These are phyloP conservation scores for Gaertneriomyces sp. DNA, from an alignment of 192 early-diverging fungal species.

Conservation along the genomic window DNA sequence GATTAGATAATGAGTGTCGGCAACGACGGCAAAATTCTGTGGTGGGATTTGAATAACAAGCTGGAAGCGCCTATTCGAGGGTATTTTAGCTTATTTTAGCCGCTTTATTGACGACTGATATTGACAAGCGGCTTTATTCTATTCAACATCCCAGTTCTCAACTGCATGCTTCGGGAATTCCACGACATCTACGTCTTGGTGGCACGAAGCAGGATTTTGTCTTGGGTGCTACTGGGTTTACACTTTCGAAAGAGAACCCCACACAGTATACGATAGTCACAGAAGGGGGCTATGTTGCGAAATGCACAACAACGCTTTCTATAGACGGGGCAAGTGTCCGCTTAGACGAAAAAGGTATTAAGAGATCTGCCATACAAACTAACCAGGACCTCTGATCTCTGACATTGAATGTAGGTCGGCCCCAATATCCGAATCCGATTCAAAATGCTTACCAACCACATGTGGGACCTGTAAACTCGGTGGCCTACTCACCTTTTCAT, in stretches of 20 bases:
- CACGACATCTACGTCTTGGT: constrained; percentile 13
- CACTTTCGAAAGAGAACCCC: constrained; percentile 7
- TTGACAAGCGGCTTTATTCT: too few relatives aligned
- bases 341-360: background rate
- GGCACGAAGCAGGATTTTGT: constrained; percentile 4
- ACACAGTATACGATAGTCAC: constrained; percentile 34
- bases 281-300: constrained; percentile 45
- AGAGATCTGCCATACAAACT: background rate
- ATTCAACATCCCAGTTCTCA: constrained; percentile 19
- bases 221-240: background rate
- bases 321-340: background rate
- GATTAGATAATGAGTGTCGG: constrained; percentile 40
- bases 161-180: constrained; percentile 17
- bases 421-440: constrained; percentile 14
- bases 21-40: constrained; percentile 45
- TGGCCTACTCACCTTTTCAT: constrained; percentile 44
- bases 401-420: background rate
- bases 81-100: background rate
- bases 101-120: too few relatives aligned
- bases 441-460: constrained; percentile 34
- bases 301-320: constrained; percentile 25
- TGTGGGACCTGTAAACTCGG: constrained; percentile 35
- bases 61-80: constrained; percentile 30
- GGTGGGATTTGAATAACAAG: constrained; percentile 38
- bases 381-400: background rate